Evolutionary conservation across 805 yeast species (phyloP), one percentile per base, ranked within the genome.

Genomic region (Cyberlindnera galapagoensis): DNA sequence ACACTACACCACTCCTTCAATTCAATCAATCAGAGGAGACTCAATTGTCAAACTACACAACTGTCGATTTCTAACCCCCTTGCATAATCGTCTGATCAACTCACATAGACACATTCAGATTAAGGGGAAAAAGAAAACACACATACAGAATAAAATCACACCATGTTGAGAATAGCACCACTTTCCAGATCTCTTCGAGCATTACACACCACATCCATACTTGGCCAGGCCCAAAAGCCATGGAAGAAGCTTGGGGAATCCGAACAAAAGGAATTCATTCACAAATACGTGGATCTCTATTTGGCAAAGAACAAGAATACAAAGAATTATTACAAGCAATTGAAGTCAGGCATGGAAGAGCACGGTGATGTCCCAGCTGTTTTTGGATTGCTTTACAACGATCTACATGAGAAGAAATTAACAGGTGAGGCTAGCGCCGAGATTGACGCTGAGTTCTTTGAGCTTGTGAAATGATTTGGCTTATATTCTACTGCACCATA

Each of bases 321-420:
- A 8, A 59, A 59, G 42, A 58, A 61, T 31, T 59, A 59, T 36
- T 56, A 57, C 36, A 50, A 49, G 18, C 56, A 56, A n/a, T 28
- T 59, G 18, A 52, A 60, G 1, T 40, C 44, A 9, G 64, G 59
- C 1, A 59, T 59, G 64, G 62, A 59, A 7, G 63, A 57, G 26
- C 43, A 47, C 28, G 56, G 46, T 31, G 64, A 59, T 30, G 52
- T 60, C 15, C 64, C 64, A 13, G 49, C 59, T 18, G 53, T 59
- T n/a, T 59, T 57, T 37, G 64, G 64, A 3, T 38, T 59, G n/a
- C 30, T 59, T n/a, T 59, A 59, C 45, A 57, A 54, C 30, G 64
- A 59, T 28, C 43, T 59, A 10, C 35, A 42, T 16, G 54, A 47
- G 12, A 51, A 49, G 34, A 30, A 37, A 18, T 32, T 18, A 0